Evolutionary conservation across 345 rosid species (phyloP).

Genomic region (Eucalyptus curtisii): DNA sequence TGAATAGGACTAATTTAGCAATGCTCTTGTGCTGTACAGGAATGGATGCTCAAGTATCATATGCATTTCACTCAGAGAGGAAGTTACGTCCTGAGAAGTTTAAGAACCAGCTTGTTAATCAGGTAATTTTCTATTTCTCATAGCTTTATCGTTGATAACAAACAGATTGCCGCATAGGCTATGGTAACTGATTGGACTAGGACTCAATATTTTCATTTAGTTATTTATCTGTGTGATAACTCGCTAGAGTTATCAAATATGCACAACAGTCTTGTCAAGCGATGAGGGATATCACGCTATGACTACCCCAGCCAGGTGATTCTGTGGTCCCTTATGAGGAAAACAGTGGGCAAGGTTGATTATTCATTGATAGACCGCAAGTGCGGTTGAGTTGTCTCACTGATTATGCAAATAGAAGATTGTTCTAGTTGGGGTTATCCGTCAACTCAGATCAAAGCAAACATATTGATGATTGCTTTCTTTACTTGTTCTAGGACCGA

Average conservation of each 20-base stretch:
- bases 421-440: background rate
- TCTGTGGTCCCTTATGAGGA: background rate
- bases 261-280: background rate
- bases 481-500: background rate
- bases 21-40: constrained; percentile 17
- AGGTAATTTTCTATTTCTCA: constrained; percentile 17
- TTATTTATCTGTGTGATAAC: background rate
- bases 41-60: constrained; percentile 74
- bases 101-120: constrained; percentile 52
- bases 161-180: background rate
- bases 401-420: background rate
- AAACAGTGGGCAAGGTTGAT: background rate
- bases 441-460: background rate
- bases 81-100: constrained; percentile 58
- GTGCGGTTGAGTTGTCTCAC: background rate
- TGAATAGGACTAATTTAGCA: background rate
- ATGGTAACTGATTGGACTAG: background rate
- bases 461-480: background rate
- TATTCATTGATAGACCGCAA: background rate
- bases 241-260: background rate
- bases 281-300: background rate
- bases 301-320: background rate
- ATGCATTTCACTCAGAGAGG: constrained; percentile 64
- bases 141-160: background rate
- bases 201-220: background rate